phyloP scores from a whole-genome alignment of 2,329 filamentous ascomycete genomes.

The Neurospora sp. region DNA sequence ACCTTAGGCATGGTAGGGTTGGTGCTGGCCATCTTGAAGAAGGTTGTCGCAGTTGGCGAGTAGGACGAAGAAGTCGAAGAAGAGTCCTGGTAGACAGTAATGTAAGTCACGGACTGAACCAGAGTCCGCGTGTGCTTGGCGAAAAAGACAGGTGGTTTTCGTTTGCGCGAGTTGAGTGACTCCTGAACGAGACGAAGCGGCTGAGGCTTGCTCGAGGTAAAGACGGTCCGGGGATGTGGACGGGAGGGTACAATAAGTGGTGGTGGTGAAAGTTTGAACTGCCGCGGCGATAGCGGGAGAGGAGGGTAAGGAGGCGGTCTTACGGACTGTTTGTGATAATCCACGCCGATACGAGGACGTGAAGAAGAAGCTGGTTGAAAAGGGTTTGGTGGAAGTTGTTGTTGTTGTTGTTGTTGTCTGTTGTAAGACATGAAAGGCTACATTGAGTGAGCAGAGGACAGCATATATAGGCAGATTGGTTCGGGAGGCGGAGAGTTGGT shows the following conservation, averaged over 20 bases:
- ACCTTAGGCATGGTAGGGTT: conserved; percentile 18
- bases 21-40: conserved; percentile 10
- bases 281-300: background rate
- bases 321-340: background rate
- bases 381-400: background rate
- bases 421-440: background rate
- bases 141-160: conserved; percentile 17
- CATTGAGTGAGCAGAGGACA: background rate
- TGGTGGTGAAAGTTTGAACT: background rate
- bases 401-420: background rate
- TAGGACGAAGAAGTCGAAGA: background rate
- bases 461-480: background rate
- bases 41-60: background rate
- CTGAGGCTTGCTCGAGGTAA: conserved; percentile 11
- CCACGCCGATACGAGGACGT: too few species aligned
- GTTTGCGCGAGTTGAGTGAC: conserved; percentile 8
- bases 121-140: conserved; percentile 9
- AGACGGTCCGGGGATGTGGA: conserved; percentile 8
- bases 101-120: conserved; percentile 14
- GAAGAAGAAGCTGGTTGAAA: too few species aligned
- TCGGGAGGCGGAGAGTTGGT: background rate
- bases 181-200: conserved; percentile 18
- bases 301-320: background rate
- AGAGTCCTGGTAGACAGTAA: conserved; percentile 12
- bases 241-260: background rate